phyloP scores from a whole-genome alignment of 768 basidiomycete species.

The Tricholoma bakamatsutake region DNA sequence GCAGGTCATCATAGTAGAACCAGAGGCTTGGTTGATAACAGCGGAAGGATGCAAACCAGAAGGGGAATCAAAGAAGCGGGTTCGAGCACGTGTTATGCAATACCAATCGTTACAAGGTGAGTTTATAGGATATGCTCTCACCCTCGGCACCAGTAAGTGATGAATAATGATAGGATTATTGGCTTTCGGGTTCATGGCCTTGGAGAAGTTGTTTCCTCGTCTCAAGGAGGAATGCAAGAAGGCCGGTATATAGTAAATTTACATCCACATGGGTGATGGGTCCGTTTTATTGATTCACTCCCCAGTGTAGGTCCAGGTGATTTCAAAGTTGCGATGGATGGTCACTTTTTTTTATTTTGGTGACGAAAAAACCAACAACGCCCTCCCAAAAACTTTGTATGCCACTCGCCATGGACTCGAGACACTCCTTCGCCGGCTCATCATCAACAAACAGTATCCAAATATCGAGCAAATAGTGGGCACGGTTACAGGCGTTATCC shows the following conservation, averaged over 20 bases:
- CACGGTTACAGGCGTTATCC: constrained; percentile 20
- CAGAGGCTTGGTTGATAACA: constrained; percentile 21
- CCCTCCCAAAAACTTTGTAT: constrained; percentile 16
- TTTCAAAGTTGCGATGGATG: constrained; percentile 11
- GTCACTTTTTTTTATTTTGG: constrained; percentile 8
- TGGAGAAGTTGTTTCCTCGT: not conserved
- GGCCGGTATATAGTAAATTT: not conserved
- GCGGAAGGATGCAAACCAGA: constrained; percentile 15
- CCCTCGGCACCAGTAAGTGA: not conserved
- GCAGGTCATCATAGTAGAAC: constrained; percentile 24
- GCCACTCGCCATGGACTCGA: constrained; percentile 21
- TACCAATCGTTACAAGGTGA: constrained; percentile 19
- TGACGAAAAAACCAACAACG: constrained; percentile 4
- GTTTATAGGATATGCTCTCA: too few species aligned
- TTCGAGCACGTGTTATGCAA: constrained; percentile 19
- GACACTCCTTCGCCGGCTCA: constrained; percentile 23
- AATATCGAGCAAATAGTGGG: constrained; percentile 20
- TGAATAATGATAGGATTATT: not conserved
- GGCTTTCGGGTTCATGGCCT: not conserved
- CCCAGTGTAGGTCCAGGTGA: constrained; percentile 14
- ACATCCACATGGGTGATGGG: not conserved
- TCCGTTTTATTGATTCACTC: not conserved
- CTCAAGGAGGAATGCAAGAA: not conserved
- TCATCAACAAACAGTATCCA: constrained; percentile 13
- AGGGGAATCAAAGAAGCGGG: constrained; percentile 12